Percentiles rank a stretch among this genome's conserved stretches.
phyloP scores from a whole-genome alignment of 148 eudicot genomes.

The Rhododendron henanense region DNA sequence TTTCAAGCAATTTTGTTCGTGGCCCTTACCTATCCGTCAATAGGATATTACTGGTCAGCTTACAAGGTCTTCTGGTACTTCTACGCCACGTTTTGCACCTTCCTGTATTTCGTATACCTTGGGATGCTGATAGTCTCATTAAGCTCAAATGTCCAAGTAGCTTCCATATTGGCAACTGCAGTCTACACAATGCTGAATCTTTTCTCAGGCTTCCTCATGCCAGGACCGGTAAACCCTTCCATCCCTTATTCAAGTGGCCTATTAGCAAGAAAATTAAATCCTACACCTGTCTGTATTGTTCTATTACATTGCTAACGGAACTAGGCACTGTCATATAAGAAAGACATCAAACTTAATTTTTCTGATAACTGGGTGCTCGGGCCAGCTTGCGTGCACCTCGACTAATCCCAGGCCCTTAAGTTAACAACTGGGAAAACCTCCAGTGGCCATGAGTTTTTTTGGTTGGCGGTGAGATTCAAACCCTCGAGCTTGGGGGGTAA shows the following conservation, averaged over 20 bases:
- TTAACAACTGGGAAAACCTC: neutral
- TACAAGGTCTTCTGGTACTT: constrained; percentile 27
- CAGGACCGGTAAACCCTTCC: constrained; percentile 26
- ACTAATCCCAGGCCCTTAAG: neutral
- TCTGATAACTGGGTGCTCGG: neutral
- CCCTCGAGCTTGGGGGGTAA: no score
- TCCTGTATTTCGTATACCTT: constrained; percentile 17
- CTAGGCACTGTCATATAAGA: neutral
- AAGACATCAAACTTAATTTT: neutral
- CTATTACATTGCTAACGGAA: neutral
- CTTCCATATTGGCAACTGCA: constrained; percentile 23
- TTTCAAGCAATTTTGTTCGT: constrained; percentile 26
- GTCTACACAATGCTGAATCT: constrained; percentile 27
- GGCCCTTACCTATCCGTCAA: constrained; percentile 26
- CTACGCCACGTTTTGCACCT: constrained; percentile 19
- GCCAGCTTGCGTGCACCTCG: neutral
- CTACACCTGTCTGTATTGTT: neutral
- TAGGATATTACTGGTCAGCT: constrained; percentile 34
- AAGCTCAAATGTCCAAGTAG: constrained; percentile 28
- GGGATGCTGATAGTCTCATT: constrained; percentile 35
- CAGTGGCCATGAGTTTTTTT: neutral
- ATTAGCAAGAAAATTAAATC: neutral
- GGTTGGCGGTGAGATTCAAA: no score
- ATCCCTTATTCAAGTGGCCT: neutral
- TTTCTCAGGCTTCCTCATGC: constrained; percentile 45